phyloP scores from a whole-genome alignment of 768 basidiomycete species.

The Auricularia cornea region DNA sequence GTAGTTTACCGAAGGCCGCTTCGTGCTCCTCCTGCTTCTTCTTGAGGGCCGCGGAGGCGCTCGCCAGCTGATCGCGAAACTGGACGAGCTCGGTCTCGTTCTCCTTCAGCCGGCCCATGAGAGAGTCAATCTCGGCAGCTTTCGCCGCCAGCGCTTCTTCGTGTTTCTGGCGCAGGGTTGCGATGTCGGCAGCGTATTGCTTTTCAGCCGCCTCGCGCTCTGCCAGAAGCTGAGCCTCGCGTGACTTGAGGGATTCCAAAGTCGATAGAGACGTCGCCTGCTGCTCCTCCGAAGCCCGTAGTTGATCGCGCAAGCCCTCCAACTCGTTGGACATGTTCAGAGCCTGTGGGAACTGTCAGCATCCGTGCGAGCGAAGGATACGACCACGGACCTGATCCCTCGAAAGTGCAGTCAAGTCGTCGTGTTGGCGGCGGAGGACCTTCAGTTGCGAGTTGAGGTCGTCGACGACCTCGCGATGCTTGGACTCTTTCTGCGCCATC shows the following conservation, averaged over 20 bases:
- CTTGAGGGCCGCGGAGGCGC: constrained; percentile 27
- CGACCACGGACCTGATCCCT: constrained; percentile 62
- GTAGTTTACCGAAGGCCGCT: constrained; percentile 48
- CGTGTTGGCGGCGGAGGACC: constrained; percentile 58
- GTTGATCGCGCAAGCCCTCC: constrained; percentile 47
- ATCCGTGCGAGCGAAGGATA: neutral
- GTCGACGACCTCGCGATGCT: constrained; percentile 76
- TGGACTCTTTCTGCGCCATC: constrained; percentile 95
- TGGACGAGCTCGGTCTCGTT: constrained; percentile 33
- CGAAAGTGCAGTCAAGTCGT: constrained; percentile 71
- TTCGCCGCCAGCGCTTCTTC: constrained; percentile 35
- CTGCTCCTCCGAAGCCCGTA: constrained; percentile 18
- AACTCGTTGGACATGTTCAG: constrained; percentile 85
- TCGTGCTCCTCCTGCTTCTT: constrained; percentile 48
- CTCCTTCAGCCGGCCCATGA: constrained; percentile 38
- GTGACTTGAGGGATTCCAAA: constrained; percentile 48
- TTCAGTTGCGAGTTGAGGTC: constrained; percentile 57
- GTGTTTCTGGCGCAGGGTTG: constrained; percentile 38
- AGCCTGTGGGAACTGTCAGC: constrained; percentile 34
- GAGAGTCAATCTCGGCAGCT: constrained; percentile 32
- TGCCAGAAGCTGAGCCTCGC: constrained; percentile 36
- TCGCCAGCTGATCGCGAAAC: constrained; percentile 38
- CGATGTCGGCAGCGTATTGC: constrained; percentile 32
- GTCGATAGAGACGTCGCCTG: constrained; percentile 44
- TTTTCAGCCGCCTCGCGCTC: constrained; percentile 17